These are phyloP conservation scores for Pseudogymnoascus destructans DNA, from an alignment of 2,329 filamentous ascomycete genomes.

Conservation along the genomic window DNA sequence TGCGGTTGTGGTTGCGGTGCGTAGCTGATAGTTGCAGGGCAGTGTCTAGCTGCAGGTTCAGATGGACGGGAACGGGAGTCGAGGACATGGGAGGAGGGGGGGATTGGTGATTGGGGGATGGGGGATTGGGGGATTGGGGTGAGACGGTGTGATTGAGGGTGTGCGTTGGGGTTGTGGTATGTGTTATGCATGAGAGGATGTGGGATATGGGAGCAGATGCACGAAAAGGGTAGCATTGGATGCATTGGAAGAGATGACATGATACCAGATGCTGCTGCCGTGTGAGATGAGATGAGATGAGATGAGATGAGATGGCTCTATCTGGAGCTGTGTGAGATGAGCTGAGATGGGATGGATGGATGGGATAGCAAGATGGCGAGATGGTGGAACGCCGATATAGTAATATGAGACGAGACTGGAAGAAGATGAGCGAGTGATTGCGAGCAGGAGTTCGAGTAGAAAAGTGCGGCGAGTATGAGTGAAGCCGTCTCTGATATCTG, in stretches of 20 bases:
- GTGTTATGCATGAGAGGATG: background rate
- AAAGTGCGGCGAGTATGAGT: too few species aligned
- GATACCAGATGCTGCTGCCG: background rate
- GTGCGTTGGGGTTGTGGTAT: background rate
- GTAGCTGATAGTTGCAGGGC: background rate
- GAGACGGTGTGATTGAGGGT: background rate
- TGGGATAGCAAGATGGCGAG: too few species aligned
- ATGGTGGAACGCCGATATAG: too few species aligned
- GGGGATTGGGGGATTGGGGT: constrained; percentile 28
- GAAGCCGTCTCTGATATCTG: too few species aligned
- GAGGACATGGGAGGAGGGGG: constrained; percentile 27
- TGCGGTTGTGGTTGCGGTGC: background rate
- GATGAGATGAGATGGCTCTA: background rate
- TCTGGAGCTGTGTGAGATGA: background rate
- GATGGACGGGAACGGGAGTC: background rate
- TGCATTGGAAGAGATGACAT: background rate
- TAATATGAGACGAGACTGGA: too few species aligned
- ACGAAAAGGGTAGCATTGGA: too few species aligned
- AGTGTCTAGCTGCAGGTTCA: background rate
- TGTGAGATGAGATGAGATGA: background rate
- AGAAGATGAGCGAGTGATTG: too few species aligned
- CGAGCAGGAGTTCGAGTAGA: too few species aligned
- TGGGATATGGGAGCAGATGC: background rate
- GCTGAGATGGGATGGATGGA: background rate
- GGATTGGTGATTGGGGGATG: constrained; percentile 17